These are phyloP conservation scores for Cichorium intybus DNA, from an alignment of 140 eudicot genomes.

Conservation along the genomic window DNA sequence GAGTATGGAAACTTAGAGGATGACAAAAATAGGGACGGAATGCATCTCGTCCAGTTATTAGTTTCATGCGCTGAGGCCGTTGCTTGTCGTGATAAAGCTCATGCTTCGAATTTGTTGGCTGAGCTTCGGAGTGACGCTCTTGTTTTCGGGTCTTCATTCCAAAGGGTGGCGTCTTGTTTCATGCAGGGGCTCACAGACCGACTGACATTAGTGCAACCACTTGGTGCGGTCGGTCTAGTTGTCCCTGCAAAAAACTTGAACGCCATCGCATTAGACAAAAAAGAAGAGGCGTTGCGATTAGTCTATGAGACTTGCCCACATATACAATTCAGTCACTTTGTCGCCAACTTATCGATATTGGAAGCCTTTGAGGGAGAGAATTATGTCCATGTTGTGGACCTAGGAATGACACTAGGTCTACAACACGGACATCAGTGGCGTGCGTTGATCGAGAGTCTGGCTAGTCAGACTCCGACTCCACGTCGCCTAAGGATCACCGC, in stretches of 20 bases:
- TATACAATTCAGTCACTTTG: conserved; percentile 63
- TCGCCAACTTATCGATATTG: conserved; percentile 58
- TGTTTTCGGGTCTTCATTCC: conserved; percentile 66
- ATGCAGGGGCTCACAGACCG: conserved; percentile 74
- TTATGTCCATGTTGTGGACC: conserved; percentile 68
- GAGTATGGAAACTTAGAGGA: conserved; percentile 20
- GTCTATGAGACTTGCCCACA: conserved; percentile 66
- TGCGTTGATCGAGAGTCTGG: conserved; percentile 46
- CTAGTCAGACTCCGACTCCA: conserved; percentile 37
- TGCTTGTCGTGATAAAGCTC: conserved; percentile 65
- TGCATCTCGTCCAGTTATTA: conserved; percentile 55
- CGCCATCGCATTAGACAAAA: conserved; percentile 38
- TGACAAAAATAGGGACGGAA: conserved; percentile 43
- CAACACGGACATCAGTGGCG: conserved; percentile 79
- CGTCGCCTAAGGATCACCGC: conserved; percentile 60
- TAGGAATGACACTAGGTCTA: conserved; percentile 68
- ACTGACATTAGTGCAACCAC: conserved; percentile 55
- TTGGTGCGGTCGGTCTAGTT: conserved; percentile 56
- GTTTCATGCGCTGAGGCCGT: conserved; percentile 73
- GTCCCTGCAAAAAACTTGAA: conserved; percentile 39
- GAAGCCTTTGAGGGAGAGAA: conserved; percentile 95
- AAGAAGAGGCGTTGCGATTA: conserved; percentile 53
- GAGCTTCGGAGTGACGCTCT: conserved; percentile 57
- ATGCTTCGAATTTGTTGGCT: conserved; percentile 50
- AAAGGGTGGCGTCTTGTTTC: conserved; percentile 77